Conservation (phyloP, 75 land plant genomes). For the Picea sitchensis region DNA sequence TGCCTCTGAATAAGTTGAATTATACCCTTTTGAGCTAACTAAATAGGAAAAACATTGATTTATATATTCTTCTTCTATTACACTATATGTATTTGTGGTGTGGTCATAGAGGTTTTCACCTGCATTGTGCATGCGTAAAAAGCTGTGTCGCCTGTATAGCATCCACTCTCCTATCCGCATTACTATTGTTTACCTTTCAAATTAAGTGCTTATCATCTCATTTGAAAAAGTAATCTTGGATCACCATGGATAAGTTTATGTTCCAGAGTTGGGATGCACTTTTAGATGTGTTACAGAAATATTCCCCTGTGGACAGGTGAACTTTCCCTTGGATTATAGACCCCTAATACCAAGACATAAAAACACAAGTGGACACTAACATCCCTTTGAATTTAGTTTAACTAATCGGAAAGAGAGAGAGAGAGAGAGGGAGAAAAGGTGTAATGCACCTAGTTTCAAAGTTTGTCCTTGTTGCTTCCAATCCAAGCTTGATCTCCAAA, state of each 20-base stretch:
- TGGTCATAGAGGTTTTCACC: constrained; percentile 81
- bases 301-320: no score
- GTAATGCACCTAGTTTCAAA: no score
- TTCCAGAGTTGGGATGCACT: constrained; percentile 79
- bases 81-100: constrained; percentile 61
- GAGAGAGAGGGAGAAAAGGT: no score
- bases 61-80: constrained; percentile 75
- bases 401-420: no score
- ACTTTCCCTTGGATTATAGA: no score
- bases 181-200: constrained; percentile 90
- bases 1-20: constrained; percentile 81
- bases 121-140: constrained; percentile 63
- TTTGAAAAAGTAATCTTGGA: constrained; percentile 86
- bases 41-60: constrained; percentile 80
- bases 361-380: no score
- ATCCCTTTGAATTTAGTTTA: no score
- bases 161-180: constrained; percentile 91
- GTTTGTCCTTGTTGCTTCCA: no score
- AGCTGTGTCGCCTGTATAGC: constrained; percentile 88
- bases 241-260: constrained; percentile 94
- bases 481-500: no score
- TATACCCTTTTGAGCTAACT: constrained; percentile 67
- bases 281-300: constrained; percentile 49
- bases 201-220: constrained; percentile 89
- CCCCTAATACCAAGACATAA: no score